phyloP scores from a whole-genome alignment of 2,329 filamentous ascomycete species.

The Truncatella angustata region DNA sequence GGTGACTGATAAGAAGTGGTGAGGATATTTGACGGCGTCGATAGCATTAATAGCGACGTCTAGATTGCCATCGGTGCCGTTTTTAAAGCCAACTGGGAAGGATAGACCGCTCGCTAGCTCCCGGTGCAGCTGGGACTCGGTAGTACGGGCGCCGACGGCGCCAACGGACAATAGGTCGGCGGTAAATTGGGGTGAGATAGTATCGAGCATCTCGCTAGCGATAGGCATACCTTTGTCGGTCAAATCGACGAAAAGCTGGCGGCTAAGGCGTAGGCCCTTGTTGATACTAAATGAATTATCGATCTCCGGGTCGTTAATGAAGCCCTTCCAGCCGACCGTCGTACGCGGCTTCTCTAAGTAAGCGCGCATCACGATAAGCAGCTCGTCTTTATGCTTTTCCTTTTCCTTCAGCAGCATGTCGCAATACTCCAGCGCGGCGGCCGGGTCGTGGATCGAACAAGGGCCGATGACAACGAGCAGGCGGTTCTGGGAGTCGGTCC shows the following conservation, averaged over 20 bases:
- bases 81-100: conserved; percentile 99
- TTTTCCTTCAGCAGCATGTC: conserved; percentile 75
- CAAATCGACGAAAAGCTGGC: not conserved
- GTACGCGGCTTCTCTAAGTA: conserved; percentile 98
- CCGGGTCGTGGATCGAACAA: not conserved
- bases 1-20: not conserved
- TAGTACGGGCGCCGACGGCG: conserved; percentile 89
- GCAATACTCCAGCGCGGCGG: conserved; percentile 42
- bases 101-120: conserved; percentile 90
- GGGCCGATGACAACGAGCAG: not conserved
- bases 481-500: no score
- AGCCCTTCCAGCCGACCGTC: conserved; percentile 95
- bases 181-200: conserved; percentile 86
- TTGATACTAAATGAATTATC: conserved; percentile 99
- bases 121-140: conserved; percentile 90
- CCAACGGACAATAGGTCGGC: conserved; percentile 88
- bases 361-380: conserved; percentile 93
- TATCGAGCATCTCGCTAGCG: not conserved
- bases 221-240: not conserved
- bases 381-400: conserved; percentile 82
- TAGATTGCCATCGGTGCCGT: conserved; percentile 89
- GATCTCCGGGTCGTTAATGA: conserved; percentile 98
- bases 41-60: conserved; percentile 49
- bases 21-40: not conserved
- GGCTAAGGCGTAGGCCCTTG: conserved; percentile 17